Base-by-base conservation (phyloP, 345 rosid species). In the Stellera chamaejasme region DNA sequence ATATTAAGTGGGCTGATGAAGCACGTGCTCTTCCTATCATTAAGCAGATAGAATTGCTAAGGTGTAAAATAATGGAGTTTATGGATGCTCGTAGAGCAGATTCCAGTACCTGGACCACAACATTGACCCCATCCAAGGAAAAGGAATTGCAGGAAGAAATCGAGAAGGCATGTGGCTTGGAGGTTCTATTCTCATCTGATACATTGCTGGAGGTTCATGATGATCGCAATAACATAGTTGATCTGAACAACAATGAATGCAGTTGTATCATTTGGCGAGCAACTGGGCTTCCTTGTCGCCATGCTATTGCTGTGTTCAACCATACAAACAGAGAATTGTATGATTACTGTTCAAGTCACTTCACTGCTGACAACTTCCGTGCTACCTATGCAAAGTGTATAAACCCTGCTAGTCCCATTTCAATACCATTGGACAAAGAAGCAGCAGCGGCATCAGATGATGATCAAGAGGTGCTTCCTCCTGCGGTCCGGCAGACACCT, bases 171-270 rank as follows among this genome's bases (percentile, higher is more conserved):
- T 39, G 32, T 43, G 59, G 62, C 50, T 64, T 85, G 13, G 81
- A 71, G 71, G 98, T 88, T 36, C 69, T 85, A 67, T 74, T 88
- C 66, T 91, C 93, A 27, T 79, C 95, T 11, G 95, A 83, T 64
- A 80, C 81, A 3, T 70, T 91, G n/a, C 85, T 87, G 19, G 98
- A 91, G 78, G 98, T 91, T 69, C 98, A 88, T 28, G 89, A 79
- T 32, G 78, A 70, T 25, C 75, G 77, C 25, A 85, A 74, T 43
- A 72, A 85, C 55, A 85, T 88, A 48, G 96, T 91, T 41, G 95
- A 91, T 71, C 61, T 83, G 27, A 56, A 63, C 27, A 83, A 77
- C 64, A 65, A 60, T 63, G 76, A 75, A 10, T 91, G 98, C 64
- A 91, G 82, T 57, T 91, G 98, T 72, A 69, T 68, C 48, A 72